Conservation (phyloP, 352 stramenopile species). For the Blastocystis sp. region DNA sequence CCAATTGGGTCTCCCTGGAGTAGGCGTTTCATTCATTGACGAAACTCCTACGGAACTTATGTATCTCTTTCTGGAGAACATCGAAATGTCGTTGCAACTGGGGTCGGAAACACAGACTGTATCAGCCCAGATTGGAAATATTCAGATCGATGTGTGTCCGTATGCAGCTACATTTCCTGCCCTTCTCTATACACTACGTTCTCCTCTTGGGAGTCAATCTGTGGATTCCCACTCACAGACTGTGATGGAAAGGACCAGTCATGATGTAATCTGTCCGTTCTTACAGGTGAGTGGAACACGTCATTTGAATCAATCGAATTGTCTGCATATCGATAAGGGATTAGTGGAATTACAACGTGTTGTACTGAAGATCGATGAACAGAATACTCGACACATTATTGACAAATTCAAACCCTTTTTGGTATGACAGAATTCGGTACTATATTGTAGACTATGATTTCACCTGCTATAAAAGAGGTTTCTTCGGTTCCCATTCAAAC, state of each 20-base stretch:
- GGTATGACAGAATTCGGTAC: not conserved
- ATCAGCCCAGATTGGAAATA: not conserved
- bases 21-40: constrained; percentile 36
- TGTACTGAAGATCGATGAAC: constrained; percentile 47
- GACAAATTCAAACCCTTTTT: constrained; percentile 23
- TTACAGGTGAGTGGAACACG: constrained; percentile 33
- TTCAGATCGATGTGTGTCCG: constrained; percentile 33
- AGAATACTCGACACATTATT: not conserved
- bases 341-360: constrained; percentile 3
- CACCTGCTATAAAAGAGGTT: not conserved
- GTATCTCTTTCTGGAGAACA: constrained; percentile 14
- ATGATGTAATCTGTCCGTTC: not conserved
- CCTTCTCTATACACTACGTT: not conserved
- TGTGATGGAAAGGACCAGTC: not conserved
- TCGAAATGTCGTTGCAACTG: not conserved
- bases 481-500: not conserved
- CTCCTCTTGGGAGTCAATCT: not conserved
- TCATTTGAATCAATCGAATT: constrained; percentile 20
- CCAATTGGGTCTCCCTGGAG: not conserved
- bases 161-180: not conserved
- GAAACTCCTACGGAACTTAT: not conserved
- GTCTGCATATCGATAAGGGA: constrained; percentile 8
- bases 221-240: not conserved
- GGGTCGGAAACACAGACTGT: not conserved
- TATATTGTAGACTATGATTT: not conserved